phyloP scores from a whole-genome alignment of 176 grass and related monocot species.

The Zizania latifolia region DNA sequence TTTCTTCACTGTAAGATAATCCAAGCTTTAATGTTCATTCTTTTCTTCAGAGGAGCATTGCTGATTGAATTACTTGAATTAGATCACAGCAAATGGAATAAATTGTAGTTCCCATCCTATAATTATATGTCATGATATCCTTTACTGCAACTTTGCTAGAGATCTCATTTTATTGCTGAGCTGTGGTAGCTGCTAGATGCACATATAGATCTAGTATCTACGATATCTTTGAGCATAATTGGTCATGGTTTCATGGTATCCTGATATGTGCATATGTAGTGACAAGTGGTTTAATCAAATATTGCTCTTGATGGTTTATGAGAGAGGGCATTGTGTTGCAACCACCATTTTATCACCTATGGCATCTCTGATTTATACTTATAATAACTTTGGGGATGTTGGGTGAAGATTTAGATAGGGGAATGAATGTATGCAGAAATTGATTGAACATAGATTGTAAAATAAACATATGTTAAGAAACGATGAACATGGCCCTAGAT shows the following conservation, averaged over 20 bases:
- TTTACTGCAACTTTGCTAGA: not conserved
- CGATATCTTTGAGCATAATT: not conserved
- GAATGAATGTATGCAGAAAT: not conserved
- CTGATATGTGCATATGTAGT: not conserved
- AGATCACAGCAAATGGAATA: not conserved
- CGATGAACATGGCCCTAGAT: not conserved
- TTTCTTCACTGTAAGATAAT: conserved; percentile 85
- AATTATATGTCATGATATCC: not conserved
- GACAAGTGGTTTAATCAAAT: not conserved
- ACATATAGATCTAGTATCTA: not conserved
- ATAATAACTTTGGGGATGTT: not conserved
- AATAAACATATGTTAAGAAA: not conserved
- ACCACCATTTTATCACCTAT: not conserved
- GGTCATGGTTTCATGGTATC: not conserved
- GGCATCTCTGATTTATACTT: not conserved
- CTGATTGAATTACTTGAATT: conserved; percentile 10
- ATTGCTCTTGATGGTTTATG: not conserved
- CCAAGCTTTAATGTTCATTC: not conserved
- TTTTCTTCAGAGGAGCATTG: not conserved
- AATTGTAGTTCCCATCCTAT: not conserved
- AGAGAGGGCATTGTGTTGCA: not conserved
- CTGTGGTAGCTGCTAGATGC: not conserved
- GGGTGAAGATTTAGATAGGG: not conserved
- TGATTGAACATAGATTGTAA: not conserved
- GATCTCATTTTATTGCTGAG: not conserved